Percentiles rank a stretch among this genome's conserved stretches.
Evolutionary conservation across 441 rosid genomes (phyloP).

Genomic region (Biscutella laevigata): DNA sequence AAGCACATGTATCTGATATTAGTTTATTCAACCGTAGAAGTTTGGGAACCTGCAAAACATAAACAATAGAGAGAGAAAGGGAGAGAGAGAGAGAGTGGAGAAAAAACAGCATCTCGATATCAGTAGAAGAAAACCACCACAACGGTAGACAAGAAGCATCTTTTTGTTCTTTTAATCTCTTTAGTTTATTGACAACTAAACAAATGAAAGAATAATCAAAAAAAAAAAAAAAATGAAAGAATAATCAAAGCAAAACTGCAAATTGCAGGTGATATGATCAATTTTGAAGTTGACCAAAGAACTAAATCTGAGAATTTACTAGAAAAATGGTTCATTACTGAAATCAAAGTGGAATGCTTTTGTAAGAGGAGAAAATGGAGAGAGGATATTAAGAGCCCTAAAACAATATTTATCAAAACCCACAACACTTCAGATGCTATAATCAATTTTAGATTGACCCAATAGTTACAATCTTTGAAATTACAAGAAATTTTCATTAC

Average conservation of each 20-base stretch:
- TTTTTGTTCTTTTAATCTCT: constrained; percentile 28
- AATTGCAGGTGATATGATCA: constrained; percentile 40
- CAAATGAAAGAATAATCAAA: constrained; percentile 16
- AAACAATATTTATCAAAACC: constrained; percentile 22
- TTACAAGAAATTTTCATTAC: constrained; percentile 28
- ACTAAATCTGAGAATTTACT: constrained; percentile 42
- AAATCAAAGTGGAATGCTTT: constrained; percentile 13
- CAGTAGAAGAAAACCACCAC: constrained; percentile 59
- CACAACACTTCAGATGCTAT: constrained; percentile 31
- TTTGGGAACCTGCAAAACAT: constrained; percentile 49
- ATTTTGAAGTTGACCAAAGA: constrained; percentile 34
- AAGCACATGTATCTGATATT: constrained; percentile 25
- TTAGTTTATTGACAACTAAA: constrained; percentile 14
- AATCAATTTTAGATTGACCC: constrained; percentile 35
- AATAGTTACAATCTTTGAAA: constrained; percentile 11
- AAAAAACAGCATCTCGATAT: constrained; percentile 82
- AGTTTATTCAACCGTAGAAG: constrained; percentile 40
- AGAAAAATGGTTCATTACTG: constrained; percentile 25
- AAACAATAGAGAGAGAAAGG: background rate
- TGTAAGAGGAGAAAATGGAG: background rate
- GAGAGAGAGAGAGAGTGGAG: too few species aligned
- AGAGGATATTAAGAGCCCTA: constrained; percentile 15
- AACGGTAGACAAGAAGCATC: constrained; percentile 80
- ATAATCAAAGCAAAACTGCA: constrained; percentile 25
- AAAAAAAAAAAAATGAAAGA: constrained; percentile 20